Conservation (phyloP, 1,139 yeast genomes). For the Zygotorulaspora mrakii region DNA sequence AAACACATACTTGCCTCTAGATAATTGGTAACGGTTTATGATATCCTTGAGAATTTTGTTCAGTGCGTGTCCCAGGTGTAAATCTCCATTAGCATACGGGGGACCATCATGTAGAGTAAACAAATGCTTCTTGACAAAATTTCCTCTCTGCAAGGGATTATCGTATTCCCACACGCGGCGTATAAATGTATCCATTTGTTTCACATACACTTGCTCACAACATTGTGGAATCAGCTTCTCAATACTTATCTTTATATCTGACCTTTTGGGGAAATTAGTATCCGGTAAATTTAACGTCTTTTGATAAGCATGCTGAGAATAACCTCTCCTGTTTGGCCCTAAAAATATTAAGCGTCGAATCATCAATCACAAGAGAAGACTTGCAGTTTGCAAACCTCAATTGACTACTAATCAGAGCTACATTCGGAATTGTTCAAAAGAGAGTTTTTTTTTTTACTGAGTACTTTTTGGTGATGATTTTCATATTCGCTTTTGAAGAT, state of each 20-base stretch:
- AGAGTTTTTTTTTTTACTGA: not conserved
- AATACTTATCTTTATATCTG: conserved; percentile 38
- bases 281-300: conserved; percentile 50
- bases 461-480: not conserved
- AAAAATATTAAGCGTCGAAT: conserved; percentile 5
- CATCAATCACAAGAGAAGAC: conserved; percentile 2
- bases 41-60: conserved; percentile 88
- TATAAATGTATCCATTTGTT: conserved; percentile 33
- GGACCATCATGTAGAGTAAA: conserved; percentile 94
- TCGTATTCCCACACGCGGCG: conserved; percentile 12
- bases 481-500: conserved; percentile 4
- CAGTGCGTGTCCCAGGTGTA: conserved; percentile 91
- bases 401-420: not conserved
- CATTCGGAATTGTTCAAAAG: not conserved
- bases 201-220: conserved; percentile 38
- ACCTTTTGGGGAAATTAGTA: conserved; percentile 50
- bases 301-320: conserved; percentile 41
- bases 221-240: conserved; percentile 38
- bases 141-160: conserved; percentile 14
- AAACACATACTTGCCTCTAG: conserved; percentile 56
- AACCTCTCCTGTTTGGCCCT: conserved; percentile 8
- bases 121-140: conserved; percentile 35
- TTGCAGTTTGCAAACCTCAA: not conserved
- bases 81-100: conserved; percentile 93
- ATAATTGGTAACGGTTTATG: conserved; percentile 65